Evolutionary conservation across 495 filamentous ascomycete genomes (phyloP), one percentile per base, ranked within the genome.

Genomic region (Mytilinidion resinicola): DNA sequence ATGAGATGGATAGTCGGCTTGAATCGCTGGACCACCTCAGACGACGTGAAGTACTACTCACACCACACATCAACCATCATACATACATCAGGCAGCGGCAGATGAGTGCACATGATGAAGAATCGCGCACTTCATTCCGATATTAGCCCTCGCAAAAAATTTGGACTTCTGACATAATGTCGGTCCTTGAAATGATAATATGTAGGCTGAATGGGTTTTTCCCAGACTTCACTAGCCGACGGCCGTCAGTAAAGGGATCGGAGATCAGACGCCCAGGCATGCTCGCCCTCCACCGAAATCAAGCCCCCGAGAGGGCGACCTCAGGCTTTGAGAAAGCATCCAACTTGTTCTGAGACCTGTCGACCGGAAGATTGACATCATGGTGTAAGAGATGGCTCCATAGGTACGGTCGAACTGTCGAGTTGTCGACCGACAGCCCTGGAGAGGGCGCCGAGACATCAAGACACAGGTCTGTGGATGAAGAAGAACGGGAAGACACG

Each of bases 281-380:
- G 43, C 73, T 30, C 72, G 44, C 57, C 42, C 65, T 79, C 80
- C 76, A 81, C 82, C 82, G 82, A 87, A 80, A 78, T 85, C 83
- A 86, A 69, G 51, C 77, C 67, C 76, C 25, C 25, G 25, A 30
- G 70, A 76, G 82, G 85, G 85, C 55, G 37, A 91, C 80, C 85
- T 85, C 85, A 86, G 82, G 71, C 64, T 69, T 66, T 67, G 67
- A 73, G 68, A 66, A 66, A 68, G 63, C 64, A 71, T 65, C 69
- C 75, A 70, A 67, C 77, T 93, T 81, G 68, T 69, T 96, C 85
- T 95, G 67, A 86, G 83, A 92, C 83, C 85, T 91, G 90, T 95
- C 88, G 87, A 88, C 85, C 78, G 86, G 90, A 89, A 79, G 65
- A 90, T 85, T 85, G 81, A 86, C 86, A 89, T 82, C 85, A 90